Evolutionary conservation across 2,329 filamentous ascomycete species (phyloP), one percentile per base, ranked within the genome.

Genomic region (Fusarium dlaminii): DNA sequence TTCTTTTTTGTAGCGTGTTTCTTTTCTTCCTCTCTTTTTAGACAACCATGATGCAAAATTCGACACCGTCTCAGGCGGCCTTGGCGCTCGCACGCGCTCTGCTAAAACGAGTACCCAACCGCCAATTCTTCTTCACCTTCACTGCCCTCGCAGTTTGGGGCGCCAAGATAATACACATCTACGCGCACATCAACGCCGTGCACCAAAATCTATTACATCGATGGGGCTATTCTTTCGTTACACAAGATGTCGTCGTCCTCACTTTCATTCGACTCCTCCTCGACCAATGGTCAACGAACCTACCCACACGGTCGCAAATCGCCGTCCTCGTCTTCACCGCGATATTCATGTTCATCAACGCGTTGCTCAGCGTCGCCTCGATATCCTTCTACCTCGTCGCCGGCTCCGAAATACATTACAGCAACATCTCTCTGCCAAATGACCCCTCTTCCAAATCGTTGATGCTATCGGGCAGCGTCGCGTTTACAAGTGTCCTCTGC

Each of bases 331-430:
- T 40, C 8, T 20, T 70, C 9, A 61, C 57, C 11, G 63, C 67
- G 55, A 24, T 74, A 8, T 55, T 72, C 17, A 74, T 74, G 52
- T 46, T 74, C 54, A 52, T 63, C 24, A 74, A 74, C 43, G 68
- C 68, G 9, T 42, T 17, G n/a, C 43, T 74, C 17, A 39, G 59
- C 12, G 51, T 74, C 15, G 57, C 74, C 39, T 64, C 54, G 18
- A 49, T 82, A 17, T 79, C 80, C 5, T 83, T 83, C 64, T 83
- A 80, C 63, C 52, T 69, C 27, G 75, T 80, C 10, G 72, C 81
- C 2, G 81, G 81, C 24, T 78, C 78, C 12, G 81, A 83, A 59
- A 77, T 83, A 8, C 82, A 81, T 42, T 81, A 81, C 75, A 77
- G 80, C 48, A 82, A 83, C 52, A 67, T 82, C 29, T 80, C 70